These are phyloP conservation scores for Starmerella riodocensis DNA, from an alignment of 805 yeast genomes.

Conservation along the genomic window DNA sequence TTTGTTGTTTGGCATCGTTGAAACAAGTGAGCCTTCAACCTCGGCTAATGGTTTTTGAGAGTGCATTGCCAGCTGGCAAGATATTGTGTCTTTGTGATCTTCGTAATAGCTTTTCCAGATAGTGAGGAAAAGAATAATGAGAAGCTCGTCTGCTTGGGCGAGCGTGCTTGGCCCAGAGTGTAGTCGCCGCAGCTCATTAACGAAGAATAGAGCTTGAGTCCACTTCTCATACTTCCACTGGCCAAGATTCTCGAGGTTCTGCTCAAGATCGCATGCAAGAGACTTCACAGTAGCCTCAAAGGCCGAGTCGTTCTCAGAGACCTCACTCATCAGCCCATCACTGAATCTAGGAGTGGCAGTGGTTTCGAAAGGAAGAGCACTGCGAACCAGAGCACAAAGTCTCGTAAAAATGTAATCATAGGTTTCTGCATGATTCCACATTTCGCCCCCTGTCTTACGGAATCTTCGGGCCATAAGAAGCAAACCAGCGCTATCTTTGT, in stretches of 20 bases:
- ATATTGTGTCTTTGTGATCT: background rate
- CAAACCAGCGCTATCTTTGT: conserved; percentile 47
- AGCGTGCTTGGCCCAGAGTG: conserved; percentile 11
- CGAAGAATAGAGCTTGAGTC: conserved; percentile 12
- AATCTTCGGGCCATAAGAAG: conserved; percentile 54
- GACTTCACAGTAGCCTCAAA: conserved; percentile 16
- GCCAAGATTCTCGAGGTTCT: conserved; percentile 1
- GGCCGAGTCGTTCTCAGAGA: conserved; percentile 33
- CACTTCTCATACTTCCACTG: too few relatives aligned
- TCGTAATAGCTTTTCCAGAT: conserved; percentile 2
- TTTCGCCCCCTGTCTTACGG: conserved; percentile 64
- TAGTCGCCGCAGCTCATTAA: conserved; percentile 10
- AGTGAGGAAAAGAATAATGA: conserved; percentile 5
- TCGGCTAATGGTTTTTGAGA: too few relatives aligned
- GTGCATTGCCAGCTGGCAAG: background rate
- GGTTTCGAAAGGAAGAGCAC: conserved; percentile 29
- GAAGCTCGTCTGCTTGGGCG: conserved; percentile 16
- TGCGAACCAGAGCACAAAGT: conserved; percentile 40
- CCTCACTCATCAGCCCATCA: conserved; percentile 38
- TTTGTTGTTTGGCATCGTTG: too few relatives aligned
- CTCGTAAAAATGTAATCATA: conserved; percentile 53
- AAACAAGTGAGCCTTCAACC: background rate
- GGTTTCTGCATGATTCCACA: conserved; percentile 48
- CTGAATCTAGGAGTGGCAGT: conserved; percentile 33
- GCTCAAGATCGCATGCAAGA: conserved; percentile 1